phyloP scores from a whole-genome alignment of 805 yeast genomes.

The Groenewaldozyma tartarivorans region DNA sequence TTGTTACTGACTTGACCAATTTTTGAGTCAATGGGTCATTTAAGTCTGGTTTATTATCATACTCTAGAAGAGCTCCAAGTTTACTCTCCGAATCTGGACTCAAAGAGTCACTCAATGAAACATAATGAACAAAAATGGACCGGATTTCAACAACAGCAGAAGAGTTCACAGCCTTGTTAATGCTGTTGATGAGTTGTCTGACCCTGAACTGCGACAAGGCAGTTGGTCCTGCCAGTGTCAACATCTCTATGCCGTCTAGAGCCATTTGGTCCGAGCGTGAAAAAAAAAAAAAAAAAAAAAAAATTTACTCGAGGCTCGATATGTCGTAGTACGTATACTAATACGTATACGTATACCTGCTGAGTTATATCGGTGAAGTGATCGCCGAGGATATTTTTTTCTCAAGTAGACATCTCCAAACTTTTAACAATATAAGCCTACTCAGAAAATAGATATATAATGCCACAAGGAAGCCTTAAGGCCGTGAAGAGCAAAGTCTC shows the following conservation, averaged over 20 bases:
- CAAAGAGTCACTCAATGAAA: constrained; percentile 41
- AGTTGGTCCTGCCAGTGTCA: constrained; percentile 73
- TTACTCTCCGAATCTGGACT: constrained; percentile 20
- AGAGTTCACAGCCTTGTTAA: constrained; percentile 60
- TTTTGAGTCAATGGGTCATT: constrained; percentile 36
- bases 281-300: too few species aligned
- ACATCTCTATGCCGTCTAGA: constrained; percentile 17
- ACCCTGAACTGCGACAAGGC: constrained; percentile 86
- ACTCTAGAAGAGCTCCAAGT: constrained; percentile 56
- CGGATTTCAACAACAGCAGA: constrained; percentile 61
- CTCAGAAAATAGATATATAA: too few species aligned
- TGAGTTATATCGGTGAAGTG: too few species aligned
- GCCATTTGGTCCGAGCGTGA: too few species aligned
- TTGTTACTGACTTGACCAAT: constrained; percentile 31
- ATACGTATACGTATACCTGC: too few species aligned
- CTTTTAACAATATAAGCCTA: too few species aligned
- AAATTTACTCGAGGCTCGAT: too few species aligned
- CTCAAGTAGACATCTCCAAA: too few species aligned
- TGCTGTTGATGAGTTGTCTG: constrained; percentile 56
- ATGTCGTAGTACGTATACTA: too few species aligned
- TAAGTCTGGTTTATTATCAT: constrained; percentile 57
- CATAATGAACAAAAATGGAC: constrained; percentile 73
- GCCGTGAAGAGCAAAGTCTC: too few species aligned
- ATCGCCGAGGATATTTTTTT: too few species aligned
- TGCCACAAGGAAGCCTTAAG: too few species aligned